phyloP scores from a whole-genome alignment of 2,329 filamentous ascomycete genomes.

The Colletotrichum liriopes region DNA sequence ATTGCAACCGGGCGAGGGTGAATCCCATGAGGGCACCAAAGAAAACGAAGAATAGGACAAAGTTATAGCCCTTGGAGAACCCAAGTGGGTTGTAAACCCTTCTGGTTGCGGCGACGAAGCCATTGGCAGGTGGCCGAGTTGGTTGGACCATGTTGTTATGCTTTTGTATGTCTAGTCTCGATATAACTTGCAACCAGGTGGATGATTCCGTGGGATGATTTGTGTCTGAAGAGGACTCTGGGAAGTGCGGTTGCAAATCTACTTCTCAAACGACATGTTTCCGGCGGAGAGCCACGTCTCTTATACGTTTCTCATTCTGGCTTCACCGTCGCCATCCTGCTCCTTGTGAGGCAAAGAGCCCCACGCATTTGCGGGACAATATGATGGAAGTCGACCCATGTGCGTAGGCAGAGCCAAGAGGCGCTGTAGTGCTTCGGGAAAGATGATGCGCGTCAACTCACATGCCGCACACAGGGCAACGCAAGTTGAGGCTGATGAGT shows the following conservation, averaged over 20 bases:
- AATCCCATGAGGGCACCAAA: constrained; percentile 64
- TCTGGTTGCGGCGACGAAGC: constrained; percentile 44
- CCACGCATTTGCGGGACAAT: neutral
- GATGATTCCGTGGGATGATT: no score
- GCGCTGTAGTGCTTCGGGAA: neutral
- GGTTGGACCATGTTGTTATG: constrained; percentile 23
- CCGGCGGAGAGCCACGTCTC: neutral
- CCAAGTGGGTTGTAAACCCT: constrained; percentile 63
- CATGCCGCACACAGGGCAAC: neutral
- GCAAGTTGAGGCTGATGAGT: neutral
- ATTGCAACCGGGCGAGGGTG: constrained; percentile 62
- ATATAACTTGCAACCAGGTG: neutral
- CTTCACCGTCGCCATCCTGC: neutral
- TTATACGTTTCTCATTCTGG: neutral
- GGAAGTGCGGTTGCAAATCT: no score
- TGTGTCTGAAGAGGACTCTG: neutral
- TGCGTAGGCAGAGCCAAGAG: neutral
- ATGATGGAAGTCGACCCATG: neutral
- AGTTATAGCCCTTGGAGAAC: constrained; percentile 72
- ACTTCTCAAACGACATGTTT: neutral
- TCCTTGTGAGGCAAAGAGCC: neutral
- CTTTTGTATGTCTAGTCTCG: neutral
- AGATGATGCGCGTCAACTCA: constrained; percentile 10
- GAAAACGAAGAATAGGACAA: constrained; percentile 67
- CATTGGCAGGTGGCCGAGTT: constrained; percentile 39